Percentiles rank a stretch among this genome's conserved stretches.
Evolutionary conservation across 2,329 filamentous ascomycete genomes (phyloP).

Genomic region (Peltaster fructicola): DNA sequence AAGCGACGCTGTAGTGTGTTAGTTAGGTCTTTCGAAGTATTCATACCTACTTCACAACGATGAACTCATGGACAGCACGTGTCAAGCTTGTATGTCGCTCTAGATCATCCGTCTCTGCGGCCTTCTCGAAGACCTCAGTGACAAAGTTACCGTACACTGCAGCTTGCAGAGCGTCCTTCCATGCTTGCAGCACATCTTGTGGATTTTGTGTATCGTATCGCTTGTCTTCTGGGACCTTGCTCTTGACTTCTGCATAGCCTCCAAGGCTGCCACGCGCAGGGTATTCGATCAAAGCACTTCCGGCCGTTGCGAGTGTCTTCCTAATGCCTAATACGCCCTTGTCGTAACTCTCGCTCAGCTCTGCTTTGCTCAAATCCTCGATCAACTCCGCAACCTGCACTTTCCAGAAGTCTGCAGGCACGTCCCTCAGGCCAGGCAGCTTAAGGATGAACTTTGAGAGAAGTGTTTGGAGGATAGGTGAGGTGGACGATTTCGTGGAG

Average conservation of each 20-base stretch:
- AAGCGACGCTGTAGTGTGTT: slow-evolving; percentile 50
- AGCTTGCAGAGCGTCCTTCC: slow-evolving; percentile 48
- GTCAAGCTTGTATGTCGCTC: slow-evolving; percentile 45
- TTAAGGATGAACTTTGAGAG: slow-evolving; percentile 46
- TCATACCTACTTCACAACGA: slow-evolving; percentile 47
- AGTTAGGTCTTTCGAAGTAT: not conserved
- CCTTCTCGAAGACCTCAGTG: slow-evolving; percentile 45
- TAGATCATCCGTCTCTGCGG: slow-evolving; percentile 42
- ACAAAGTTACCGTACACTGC: slow-evolving; percentile 51
- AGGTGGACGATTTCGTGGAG: slow-evolving; percentile 28
- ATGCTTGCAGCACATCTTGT: slow-evolving; percentile 43
- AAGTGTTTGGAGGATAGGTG: slow-evolving; percentile 50
- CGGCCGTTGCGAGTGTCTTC: slow-evolving; percentile 57
- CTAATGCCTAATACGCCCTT: slow-evolving; percentile 57
- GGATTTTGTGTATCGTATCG: slow-evolving; percentile 43
- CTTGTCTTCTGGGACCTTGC: slow-evolving; percentile 13
- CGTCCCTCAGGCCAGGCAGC: slow-evolving; percentile 46
- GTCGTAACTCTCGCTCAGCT: slow-evolving; percentile 67
- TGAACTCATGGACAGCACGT: slow-evolving; percentile 47
- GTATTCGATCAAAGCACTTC: slow-evolving; percentile 52
- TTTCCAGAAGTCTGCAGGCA: slow-evolving; percentile 48
- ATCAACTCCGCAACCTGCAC: slow-evolving; percentile 43
- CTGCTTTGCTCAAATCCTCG: slow-evolving; percentile 43
- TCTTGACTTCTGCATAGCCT: slow-evolving; percentile 31
- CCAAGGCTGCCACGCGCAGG: slow-evolving; percentile 48